Conservation (phyloP, 805 yeast species). For the Teunomyces aglyptinius region DNA sequence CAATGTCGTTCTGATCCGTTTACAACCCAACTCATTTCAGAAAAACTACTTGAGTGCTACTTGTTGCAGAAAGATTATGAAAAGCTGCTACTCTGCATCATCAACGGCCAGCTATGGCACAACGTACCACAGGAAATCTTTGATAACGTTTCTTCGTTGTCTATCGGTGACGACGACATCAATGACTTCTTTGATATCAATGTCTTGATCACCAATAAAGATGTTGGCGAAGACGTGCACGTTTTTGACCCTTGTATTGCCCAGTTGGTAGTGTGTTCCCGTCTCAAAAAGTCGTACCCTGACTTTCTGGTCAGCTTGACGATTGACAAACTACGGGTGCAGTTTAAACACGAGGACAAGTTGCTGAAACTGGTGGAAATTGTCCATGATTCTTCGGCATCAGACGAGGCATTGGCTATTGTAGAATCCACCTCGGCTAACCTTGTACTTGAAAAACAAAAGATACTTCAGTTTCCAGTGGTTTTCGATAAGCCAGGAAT, state of each 20-base stretch:
- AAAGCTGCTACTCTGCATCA: constrained; percentile 7
- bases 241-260: constrained; percentile 8
- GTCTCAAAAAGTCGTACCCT: not conserved
- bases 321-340: not conserved
- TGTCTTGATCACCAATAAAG: constrained; percentile 11
- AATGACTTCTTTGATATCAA: constrained; percentile 15
- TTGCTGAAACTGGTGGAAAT: not conserved
- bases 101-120: constrained; percentile 6
- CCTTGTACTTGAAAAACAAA: not conserved
- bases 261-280: constrained; percentile 1
- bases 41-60: constrained; percentile 40
- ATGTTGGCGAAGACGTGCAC: constrained; percentile 1
- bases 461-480: not conserved
- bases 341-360: not conserved
- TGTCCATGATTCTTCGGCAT: not conserved
- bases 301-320: not conserved
- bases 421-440: not conserved
- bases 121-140: not conserved
- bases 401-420: not conserved
- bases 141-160: not conserved
- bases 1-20: constrained; percentile 7
- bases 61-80: constrained; percentile 22
- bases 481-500: not conserved
- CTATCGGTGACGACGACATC: not conserved
- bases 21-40: constrained; percentile 25